Base-by-base conservation (phyloP, 305 asterid species). In the Andrographis paniculata region DNA sequence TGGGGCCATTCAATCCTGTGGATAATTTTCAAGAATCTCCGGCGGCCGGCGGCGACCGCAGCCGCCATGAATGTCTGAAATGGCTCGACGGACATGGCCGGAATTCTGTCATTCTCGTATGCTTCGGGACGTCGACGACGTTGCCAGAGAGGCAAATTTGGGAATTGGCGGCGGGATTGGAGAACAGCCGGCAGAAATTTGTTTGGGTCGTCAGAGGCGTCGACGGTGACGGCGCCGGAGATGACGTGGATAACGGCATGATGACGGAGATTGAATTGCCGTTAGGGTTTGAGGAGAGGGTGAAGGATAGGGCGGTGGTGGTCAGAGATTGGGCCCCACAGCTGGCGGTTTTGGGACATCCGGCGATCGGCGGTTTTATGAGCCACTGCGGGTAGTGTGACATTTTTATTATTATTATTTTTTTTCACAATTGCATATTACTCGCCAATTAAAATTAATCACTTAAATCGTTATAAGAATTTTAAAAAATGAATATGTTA, bases 311-410 rank as follows among this genome's bases (percentile, higher is more conserved):
- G 19, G 94, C 94, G 27, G 1, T 78, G 5, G 27, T 83, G 2
- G 73, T 70, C 38, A 60, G 80, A 27, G 76, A 74, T 14, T 87
- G 93, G 94, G 87, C 85, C 0, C 94, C 96, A 5, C 94, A 87
- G 39, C 15, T 83, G 68, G 83, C 78, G 45, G 83, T 83, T 15
- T 31, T 87, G 47, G 80, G 72, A 0, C 94, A 87, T 15, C 4
- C 20, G 0, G 55, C 81, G 2, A 72, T 71, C 0, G 96, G 93
- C 0, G 96, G 96, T 7, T 87, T 83, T 20, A 60, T 87, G 83
- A 80, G 94, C 48, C 94, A 87, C 19, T 87, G 94, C n/a, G 94
- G 96, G 0, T n/a, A n/a, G n/a, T n/a, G n/a, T n/a, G n/a, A n/a
- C n/a, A n/a, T n/a, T n/a, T n/a, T n/a, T n/a, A n/a, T n/a, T n/a